Evolutionary conservation across 2,329 filamentous ascomycete genomes (phyloP).

Genomic region (Talaromyces sp.): DNA sequence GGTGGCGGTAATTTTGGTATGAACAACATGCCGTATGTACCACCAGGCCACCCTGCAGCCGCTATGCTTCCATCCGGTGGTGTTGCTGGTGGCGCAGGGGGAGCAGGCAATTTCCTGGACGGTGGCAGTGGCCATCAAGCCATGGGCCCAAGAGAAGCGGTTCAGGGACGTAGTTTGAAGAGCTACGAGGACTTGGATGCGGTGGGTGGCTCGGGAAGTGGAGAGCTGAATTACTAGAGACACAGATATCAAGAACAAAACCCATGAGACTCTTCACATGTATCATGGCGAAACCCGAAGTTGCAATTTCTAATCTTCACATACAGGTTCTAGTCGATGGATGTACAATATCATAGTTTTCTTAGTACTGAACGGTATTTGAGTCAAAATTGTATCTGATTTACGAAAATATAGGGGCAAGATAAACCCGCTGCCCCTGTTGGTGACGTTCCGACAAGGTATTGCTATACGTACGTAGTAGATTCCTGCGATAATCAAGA

Average conservation of each 20-base stretch:
- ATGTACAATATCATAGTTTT: background rate
- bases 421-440: background rate
- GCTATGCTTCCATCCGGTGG: conserved; percentile 3
- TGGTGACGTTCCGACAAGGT: background rate
- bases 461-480: too few species aligned
- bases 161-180: conserved; percentile 87
- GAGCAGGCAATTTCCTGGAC: conserved; percentile 40
- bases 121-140: conserved; percentile 63
- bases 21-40: conserved; percentile 29
- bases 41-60: conserved; percentile 39
- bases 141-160: conserved; percentile 82
- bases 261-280: background rate
- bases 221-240: conserved; percentile 80
- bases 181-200: conserved; percentile 98
- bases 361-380: background rate
- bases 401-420: background rate
- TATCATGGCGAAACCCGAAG: background rate
- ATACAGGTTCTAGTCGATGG: background rate
- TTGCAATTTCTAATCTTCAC: background rate
- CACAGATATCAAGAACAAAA: background rate
- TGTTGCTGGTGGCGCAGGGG: conserved; percentile 6
- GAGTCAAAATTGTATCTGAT: background rate
- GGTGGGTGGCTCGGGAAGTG: conserved; percentile 66
- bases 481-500: too few species aligned
- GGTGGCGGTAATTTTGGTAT: conserved; percentile 24